Evolutionary conservation across 1,139 yeast species (phyloP).

Genomic region (Scheffersomyces illinoinensis): DNA sequence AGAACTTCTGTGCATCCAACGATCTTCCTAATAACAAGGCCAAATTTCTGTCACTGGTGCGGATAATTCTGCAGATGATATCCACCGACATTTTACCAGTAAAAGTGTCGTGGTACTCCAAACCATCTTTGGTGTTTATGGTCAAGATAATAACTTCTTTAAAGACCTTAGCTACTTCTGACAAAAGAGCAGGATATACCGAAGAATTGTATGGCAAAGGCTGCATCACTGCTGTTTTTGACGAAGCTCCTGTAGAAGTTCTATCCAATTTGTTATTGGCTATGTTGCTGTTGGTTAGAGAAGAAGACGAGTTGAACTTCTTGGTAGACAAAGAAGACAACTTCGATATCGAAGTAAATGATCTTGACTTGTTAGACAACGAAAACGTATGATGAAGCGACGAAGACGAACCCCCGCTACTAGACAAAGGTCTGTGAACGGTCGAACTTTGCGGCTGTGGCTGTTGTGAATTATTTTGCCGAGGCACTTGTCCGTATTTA

Average conservation of each 20-base stretch:
- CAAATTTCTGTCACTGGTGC: constrained; percentile 88
- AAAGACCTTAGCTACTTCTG: constrained; percentile 81
- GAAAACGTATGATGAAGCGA: constrained; percentile 39
- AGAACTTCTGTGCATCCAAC: constrained; percentile 89
- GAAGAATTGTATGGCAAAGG: constrained; percentile 56
- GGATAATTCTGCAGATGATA: constrained; percentile 75
- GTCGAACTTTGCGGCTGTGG: constrained; percentile 6
- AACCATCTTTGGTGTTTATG: constrained; percentile 88
- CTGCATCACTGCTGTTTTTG: constrained; percentile 39
- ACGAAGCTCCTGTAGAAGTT: constrained; percentile 29
- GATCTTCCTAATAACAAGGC: constrained; percentile 90
- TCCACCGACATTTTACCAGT: constrained; percentile 96
- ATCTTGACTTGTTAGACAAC: constrained; percentile 42
- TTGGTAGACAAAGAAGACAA: constrained; percentile 43
- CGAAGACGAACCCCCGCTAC: constrained; percentile 22
- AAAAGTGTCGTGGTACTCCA: constrained; percentile 91
- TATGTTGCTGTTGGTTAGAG: constrained; percentile 19
- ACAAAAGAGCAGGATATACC: constrained; percentile 86
- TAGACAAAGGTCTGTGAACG: constrained; percentile 14
- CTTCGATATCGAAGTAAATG: constrained; percentile 45
- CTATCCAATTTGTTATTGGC: constrained; percentile 28
- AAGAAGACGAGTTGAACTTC: constrained; percentile 38
- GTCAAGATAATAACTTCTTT: constrained; percentile 70
- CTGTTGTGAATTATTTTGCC: constrained; percentile 6
- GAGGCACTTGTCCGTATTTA: constrained; percentile 5